Evolutionary conservation across 768 basidiomycete genomes (phyloP).

Genomic region (Trametes maxima): DNA sequence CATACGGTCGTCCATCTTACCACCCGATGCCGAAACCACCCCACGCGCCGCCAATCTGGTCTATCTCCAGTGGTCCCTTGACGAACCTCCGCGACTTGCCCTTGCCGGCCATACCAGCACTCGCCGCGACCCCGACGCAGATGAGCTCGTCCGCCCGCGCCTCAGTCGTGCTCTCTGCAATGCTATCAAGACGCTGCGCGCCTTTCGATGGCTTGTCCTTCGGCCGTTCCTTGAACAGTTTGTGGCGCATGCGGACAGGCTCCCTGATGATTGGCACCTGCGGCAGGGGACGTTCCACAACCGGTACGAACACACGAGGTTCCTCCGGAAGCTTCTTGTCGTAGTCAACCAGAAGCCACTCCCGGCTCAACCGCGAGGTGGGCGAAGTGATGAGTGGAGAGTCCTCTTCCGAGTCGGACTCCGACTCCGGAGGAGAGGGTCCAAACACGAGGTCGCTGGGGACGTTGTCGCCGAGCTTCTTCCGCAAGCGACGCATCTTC

Average conservation of each 20-base stretch:
- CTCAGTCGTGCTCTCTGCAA: constrained; percentile 16
- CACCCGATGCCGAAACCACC: background rate
- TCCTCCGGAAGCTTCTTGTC: constrained; percentile 14
- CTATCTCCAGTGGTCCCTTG: constrained; percentile 18
- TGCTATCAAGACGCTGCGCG: constrained; percentile 13
- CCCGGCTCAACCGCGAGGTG: constrained; percentile 14
- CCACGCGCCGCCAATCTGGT: constrained; percentile 20
- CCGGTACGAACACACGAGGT: background rate
- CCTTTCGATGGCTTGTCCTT: constrained; percentile 12
- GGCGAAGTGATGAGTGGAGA: constrained; percentile 18
- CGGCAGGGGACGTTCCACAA: background rate
- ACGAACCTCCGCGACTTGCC: constrained; percentile 24
- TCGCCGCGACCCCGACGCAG: constrained; percentile 22
- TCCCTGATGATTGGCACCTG: background rate
- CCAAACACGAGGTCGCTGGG: constrained; percentile 61
- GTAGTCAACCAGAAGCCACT: constrained; percentile 14
- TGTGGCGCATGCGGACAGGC: background rate
- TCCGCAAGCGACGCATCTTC: constrained; percentile 67
- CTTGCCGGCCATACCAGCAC: constrained; percentile 16
- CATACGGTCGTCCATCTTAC: background rate
- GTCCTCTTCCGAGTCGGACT: constrained; percentile 22
- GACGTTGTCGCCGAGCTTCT: constrained; percentile 63
- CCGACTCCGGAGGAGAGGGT: constrained; percentile 31
- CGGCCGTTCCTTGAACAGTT: constrained; percentile 11
- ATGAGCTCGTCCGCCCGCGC: background rate